Conservation (phyloP, 2,329 filamentous ascomycete genomes). For the Pseudopyricularia javanii region DNA sequence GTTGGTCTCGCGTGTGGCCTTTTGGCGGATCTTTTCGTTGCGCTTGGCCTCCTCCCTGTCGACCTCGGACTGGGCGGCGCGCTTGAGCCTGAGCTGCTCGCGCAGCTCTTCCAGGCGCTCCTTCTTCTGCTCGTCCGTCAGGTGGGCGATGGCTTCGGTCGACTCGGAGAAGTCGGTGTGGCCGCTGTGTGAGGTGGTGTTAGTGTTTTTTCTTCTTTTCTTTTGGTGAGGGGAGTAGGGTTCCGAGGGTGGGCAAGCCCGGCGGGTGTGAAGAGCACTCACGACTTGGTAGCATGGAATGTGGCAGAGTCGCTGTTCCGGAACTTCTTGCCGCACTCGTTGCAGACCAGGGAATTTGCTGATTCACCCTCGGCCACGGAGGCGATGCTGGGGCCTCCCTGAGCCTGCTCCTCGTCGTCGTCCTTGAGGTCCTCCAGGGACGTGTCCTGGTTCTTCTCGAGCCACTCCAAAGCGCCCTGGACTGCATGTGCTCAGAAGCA, state of each 20-base stretch:
- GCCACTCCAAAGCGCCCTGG: slow-evolving; percentile 84
- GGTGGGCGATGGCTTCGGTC: slow-evolving; percentile 77
- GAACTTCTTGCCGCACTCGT: slow-evolving; percentile 90
- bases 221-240: neutral
- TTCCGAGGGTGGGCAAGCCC: neutral
- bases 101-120: slow-evolving; percentile 65
- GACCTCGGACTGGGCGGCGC: slow-evolving; percentile 50
- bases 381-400: slow-evolving; percentile 36
- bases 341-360: slow-evolving; percentile 78
- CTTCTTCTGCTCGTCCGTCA: slow-evolving; percentile 87
- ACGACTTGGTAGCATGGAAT: slow-evolving; percentile 84
- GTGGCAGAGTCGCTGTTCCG: slow-evolving; percentile 69
- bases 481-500: slow-evolving; percentile 38
- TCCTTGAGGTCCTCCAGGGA: slow-evolving; percentile 66
- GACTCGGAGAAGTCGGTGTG: slow-evolving; percentile 90
- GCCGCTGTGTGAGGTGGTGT: slow-evolving; percentile 42
- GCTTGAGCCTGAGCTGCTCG: slow-evolving; percentile 60
- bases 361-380: slow-evolving; percentile 58
- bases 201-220: no score
- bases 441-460: slow-evolving; percentile 84
- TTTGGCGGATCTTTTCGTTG: slow-evolving; percentile 76
- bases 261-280: slow-evolving; percentile 14
- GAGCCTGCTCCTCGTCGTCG: slow-evolving; percentile 26
- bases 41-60: slow-evolving; percentile 75
- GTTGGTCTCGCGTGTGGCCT: slow-evolving; percentile 79